Conservation (phyloP, 2,329 filamentous ascomycete genomes). For the Diaporthe capsici region DNA sequence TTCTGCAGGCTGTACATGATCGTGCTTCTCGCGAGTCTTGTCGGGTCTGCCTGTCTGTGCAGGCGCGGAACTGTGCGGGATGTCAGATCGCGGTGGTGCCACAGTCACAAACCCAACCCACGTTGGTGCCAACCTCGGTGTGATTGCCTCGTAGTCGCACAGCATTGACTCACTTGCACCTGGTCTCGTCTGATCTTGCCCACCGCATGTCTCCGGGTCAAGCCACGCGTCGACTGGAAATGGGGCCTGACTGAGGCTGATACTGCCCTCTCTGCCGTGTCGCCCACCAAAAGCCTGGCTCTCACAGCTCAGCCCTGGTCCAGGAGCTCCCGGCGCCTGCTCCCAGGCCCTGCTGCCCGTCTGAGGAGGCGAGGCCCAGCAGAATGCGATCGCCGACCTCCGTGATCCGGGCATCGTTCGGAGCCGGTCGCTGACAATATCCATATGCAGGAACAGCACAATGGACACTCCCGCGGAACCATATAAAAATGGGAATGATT, state of each 20-base stretch:
- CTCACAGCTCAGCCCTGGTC: background rate
- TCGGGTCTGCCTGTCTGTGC: slow-evolving; percentile 16
- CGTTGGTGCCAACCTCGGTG: slow-evolving; percentile 29
- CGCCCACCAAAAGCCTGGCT: slow-evolving; percentile 25
- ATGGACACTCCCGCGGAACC: background rate
- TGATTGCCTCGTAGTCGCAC: slow-evolving; percentile 30
- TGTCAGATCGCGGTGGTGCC: slow-evolving; percentile 25
- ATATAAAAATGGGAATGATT: slow-evolving; percentile 17
- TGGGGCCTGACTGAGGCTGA: slow-evolving; percentile 33
- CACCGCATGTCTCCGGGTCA: slow-evolving; percentile 28
- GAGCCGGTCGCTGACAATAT: background rate
- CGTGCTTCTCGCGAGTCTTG: slow-evolving; percentile 25
- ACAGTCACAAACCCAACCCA: slow-evolving; percentile 33
- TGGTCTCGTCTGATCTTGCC: slow-evolving; percentile 31
- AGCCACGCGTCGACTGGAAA: slow-evolving; percentile 5
- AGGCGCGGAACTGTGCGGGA: slow-evolving; percentile 13
- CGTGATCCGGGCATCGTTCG: slow-evolving; percentile 20
- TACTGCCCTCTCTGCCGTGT: slow-evolving; percentile 31
- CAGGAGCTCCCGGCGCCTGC: slow-evolving; percentile 9
- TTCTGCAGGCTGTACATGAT: slow-evolving; percentile 34
- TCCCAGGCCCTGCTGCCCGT: slow-evolving; percentile 15
- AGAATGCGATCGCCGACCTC: slow-evolving; percentile 33
- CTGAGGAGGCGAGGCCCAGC: slow-evolving; percentile 37
- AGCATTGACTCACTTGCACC: slow-evolving; percentile 28
- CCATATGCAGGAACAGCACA: slow-evolving; percentile 27